Conservation (phyloP, 345 rosid genomes). For the Citrus glauca region DNA sequence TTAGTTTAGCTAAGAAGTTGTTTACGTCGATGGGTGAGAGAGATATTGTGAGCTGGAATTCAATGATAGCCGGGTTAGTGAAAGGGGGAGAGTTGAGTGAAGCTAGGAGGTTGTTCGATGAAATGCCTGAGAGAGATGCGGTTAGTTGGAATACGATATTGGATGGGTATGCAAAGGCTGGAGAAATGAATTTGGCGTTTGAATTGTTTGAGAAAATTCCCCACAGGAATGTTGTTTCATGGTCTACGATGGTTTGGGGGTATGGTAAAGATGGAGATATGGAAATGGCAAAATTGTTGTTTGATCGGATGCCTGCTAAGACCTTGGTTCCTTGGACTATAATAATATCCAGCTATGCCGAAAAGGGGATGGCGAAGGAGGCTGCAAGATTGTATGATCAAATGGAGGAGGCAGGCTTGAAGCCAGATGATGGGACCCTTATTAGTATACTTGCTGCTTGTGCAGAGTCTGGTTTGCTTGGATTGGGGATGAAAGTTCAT, state of each 20-base stretch:
- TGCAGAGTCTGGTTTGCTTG: constrained; percentile 76
- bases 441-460: constrained; percentile 79
- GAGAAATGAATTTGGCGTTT: constrained; percentile 63
- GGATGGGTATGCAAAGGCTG: constrained; percentile 76
- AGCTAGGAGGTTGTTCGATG: constrained; percentile 65
- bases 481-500: constrained; percentile 63
- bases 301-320: constrained; percentile 78
- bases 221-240: constrained; percentile 73
- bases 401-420: constrained; percentile 54
- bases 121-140: constrained; percentile 68
- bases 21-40: constrained; percentile 48
- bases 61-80: constrained; percentile 61
- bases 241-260: constrained; percentile 85
- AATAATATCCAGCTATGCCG: constrained; percentile 76
- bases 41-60: constrained; percentile 83
- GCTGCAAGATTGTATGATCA: constrained; percentile 52
- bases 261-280: constrained; percentile 70
- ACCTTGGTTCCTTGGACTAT: constrained; percentile 84
- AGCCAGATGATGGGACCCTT: constrained; percentile 55
- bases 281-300: constrained; percentile 78
- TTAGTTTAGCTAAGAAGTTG: constrained; percentile 59
- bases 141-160: constrained; percentile 82
- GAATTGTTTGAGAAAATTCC: constrained; percentile 69
- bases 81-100: constrained; percentile 49
- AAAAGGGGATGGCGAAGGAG: constrained; percentile 57